Evolutionary conservation across 306 rosid genomes (phyloP), one percentile per base, ranked within the genome.

Genomic region (Cicer judaicum): DNA sequence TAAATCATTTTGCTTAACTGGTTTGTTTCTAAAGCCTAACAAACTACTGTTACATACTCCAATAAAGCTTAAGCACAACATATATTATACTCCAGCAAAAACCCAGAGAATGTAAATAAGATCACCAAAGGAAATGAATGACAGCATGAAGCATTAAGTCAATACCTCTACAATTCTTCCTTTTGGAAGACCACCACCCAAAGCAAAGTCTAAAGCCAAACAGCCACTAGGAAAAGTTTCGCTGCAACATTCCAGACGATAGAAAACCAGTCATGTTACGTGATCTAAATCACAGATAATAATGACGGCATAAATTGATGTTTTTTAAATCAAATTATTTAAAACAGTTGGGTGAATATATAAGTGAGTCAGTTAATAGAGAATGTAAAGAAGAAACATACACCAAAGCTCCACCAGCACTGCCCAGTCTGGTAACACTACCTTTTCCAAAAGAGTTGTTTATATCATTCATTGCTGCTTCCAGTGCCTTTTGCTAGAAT

Each of bases 171-270:
- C 96, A 81, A 94, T 94, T 90, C 99, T 90, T 71, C 99, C 99
- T 74, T 79, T 90, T 5, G 99, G 99, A 59, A 94, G 96, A 75
- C 99, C 99, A 57, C 99, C 99, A 21, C 99, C 97, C 78, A 94
- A 87, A 72, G 97, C 99, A 71, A 86, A 89, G 88, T 94, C 99
- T 80, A 94, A 82, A 10, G 95, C 85, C 89, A 94, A 90, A 81
- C 97, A 94, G 70, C 99, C 99, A 87, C 97, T 94, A 7, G 99
- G 99, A 72, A 94, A 94, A 14, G 99, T 94, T 86, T 94, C 99
- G 72, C 98, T 94, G 89, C 80, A 83, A 78, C 48, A 62, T 39
- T 79, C 48, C 77, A 77, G 80, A 48, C 44, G 54, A 73, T 7
- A 54, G 21, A 74, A 41, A 61, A 55, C 65, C 10, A 24, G 76